These are phyloP conservation scores for Cenococcum geophilum DNA, from an alignment of 495 filamentous ascomycete species.

Conservation along the genomic window DNA sequence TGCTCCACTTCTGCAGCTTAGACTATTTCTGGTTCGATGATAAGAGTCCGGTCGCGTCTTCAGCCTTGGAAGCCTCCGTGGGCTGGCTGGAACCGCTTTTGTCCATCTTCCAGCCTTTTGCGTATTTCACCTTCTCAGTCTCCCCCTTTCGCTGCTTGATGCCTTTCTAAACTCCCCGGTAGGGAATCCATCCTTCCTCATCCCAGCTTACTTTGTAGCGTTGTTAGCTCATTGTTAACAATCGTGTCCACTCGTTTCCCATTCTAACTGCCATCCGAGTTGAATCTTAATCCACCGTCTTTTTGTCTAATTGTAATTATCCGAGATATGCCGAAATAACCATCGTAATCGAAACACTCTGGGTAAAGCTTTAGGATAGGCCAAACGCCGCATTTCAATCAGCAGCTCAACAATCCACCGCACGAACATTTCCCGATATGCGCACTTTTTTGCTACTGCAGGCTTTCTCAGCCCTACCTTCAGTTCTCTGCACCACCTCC, in stretches of 20 bases:
- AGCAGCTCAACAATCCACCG: conserved; percentile 9
- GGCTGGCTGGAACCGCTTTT: no score
- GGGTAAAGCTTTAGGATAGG: no score
- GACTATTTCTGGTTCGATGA: no score
- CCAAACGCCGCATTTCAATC: background rate
- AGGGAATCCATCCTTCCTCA: background rate
- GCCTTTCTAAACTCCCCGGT: background rate
- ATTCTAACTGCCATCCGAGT: no score
- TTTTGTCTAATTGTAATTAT: background rate
- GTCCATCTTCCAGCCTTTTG: background rate
- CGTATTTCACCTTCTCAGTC: background rate
- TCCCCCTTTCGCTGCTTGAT: background rate
- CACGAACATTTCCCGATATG: conserved; percentile 18
- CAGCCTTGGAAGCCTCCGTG: no score
- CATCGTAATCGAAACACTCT: no score
- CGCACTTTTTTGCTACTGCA: no score
- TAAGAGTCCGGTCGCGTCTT: no score
- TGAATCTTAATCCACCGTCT: background rate
- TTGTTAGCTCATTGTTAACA: background rate
- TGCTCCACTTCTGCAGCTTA: no score
- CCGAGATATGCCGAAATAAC: no score
- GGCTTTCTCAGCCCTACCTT: conserved; percentile 20
- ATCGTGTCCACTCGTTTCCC: conserved; percentile 5
- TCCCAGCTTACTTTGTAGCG: background rate
- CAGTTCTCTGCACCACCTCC: conserved; percentile 41